Evolutionary conservation across 179 eudicot genomes (phyloP), one percentile per base, ranked within the genome.

Genomic region (Spergularia azorica): DNA sequence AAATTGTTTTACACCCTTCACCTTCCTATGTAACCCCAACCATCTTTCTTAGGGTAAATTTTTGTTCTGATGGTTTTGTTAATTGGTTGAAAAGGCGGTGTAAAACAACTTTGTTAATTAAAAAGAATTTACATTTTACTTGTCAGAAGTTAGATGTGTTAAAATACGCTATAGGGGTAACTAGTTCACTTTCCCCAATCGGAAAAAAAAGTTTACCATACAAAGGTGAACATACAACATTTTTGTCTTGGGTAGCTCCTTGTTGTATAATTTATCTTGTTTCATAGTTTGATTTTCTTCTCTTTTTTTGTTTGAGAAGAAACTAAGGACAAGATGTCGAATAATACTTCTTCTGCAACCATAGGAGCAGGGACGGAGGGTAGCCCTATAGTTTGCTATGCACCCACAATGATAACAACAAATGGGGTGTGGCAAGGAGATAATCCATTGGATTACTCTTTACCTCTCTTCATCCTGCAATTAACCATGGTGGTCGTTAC

Each of bases 361-460:
- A 7, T 7, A 26, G 32, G 48, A 43, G 48, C 48, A 43, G 8
- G 48, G 48, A 43, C 48, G 10, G 50, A 69, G 6, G 0, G 61
- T 0, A 79, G 48, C 52, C 79, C 84, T 5, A 86, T 92, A 21
- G 92, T 93, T 59, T 93, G 98, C 52, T 93, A 93, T 78, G 90
- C 93, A 8, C 97, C 98, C 0, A 87, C 90, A 13, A 91, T 93
- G 98, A 92, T 93, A 63, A 93, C 98, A 56, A 90, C 97, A n/a
- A 89, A 90, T 56, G 98, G 98, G 51, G 83, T 92, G 14, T 94
- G 97, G 95, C 98, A 94, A 77, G 95, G 95, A 4, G 97, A 94
- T 76, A 88, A 89, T 72, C 98, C 98, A n/a, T 86, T 94, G 38
- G 90, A 89, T 51, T 94, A 90, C 77, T 89, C 98, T 3, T 79